Evolutionary conservation across 805 yeast genomes (phyloP).

Genomic region (Brettanomyces nanus): DNA sequence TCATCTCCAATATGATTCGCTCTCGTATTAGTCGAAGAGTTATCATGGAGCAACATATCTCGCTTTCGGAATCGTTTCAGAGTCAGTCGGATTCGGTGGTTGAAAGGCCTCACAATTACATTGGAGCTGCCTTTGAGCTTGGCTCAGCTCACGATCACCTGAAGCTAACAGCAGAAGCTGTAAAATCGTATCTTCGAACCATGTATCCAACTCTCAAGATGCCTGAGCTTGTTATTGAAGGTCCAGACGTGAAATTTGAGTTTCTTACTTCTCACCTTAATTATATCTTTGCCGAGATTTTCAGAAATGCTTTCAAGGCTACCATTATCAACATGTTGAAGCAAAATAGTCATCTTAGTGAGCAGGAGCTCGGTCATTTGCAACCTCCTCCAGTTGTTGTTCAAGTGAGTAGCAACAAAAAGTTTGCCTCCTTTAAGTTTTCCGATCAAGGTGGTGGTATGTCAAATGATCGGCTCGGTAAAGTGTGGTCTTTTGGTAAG

Average conservation of each 20-base stretch:
- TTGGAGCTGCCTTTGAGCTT: conserved; percentile 74
- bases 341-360: conserved; percentile 11
- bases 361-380: conserved; percentile 9
- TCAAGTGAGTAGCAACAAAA: conserved; percentile 58
- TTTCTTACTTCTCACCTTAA: conserved; percentile 82
- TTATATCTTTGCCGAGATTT: conserved; percentile 78
- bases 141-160: conserved; percentile 70
- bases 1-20: conserved; percentile 70
- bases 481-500: conserved; percentile 85
- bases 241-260: conserved; percentile 66
- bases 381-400: conserved; percentile 70
- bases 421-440: conserved; percentile 65
- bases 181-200: conserved; percentile 42
- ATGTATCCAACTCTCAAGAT: conserved; percentile 48
- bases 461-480: conserved; percentile 44
- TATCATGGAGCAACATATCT: conserved; percentile 84
- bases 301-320: conserved; percentile 80
- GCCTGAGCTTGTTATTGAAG: conserved; percentile 75
- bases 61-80: conserved; percentile 60
- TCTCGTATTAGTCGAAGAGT: conserved; percentile 86
- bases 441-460: conserved; percentile 92
- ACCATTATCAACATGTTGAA: conserved; percentile 45
- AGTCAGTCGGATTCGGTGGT: conserved; percentile 32
- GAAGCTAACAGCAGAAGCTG: conserved; percentile 41
- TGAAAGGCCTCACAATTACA: conserved; percentile 44